These are phyloP conservation scores for Larix kaempferi DNA, from an alignment of 75 land plant genomes.

Conservation along the genomic window DNA sequence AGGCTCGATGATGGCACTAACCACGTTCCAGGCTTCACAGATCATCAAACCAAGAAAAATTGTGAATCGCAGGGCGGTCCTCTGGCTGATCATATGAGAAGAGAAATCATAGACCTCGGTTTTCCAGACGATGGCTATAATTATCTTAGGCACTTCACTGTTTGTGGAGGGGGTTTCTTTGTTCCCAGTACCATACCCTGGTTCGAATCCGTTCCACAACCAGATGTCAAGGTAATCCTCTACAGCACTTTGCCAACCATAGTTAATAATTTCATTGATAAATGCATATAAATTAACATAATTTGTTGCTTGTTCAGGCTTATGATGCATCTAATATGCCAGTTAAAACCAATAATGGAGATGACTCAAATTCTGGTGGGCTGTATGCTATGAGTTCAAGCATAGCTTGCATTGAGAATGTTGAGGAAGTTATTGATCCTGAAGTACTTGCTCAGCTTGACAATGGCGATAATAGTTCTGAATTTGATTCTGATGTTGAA, in stretches of 20 bases:
- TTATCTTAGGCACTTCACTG: constrained; percentile 68
- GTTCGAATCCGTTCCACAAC: constrained; percentile 36
- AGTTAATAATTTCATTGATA: too few species aligned
- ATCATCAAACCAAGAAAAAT: constrained; percentile 12
- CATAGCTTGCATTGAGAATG: constrained; percentile 21
- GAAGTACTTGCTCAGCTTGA: too few species aligned
- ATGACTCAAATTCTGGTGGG: constrained; percentile 10
- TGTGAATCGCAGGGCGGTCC: constrained; percentile 5
- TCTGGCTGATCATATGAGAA: constrained; percentile 69
- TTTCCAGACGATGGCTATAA: constrained; percentile 96
- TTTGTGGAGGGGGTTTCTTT: constrained; percentile 75
- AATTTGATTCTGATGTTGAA: too few species aligned
- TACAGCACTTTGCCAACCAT: too few species aligned
- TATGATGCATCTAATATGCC: constrained; percentile 78
- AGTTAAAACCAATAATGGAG: constrained; percentile 22
- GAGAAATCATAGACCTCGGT: constrained; percentile 86
- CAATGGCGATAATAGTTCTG: too few species aligned
- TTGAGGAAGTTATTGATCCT: too few species aligned
- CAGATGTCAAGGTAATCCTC: constrained; percentile 71
- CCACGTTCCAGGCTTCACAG: constrained; percentile 27
- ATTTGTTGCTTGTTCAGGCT: constrained; percentile 37
- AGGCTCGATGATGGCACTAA: constrained; percentile 64
- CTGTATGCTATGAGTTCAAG: constrained; percentile 44
- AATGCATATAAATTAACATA: too few species aligned
- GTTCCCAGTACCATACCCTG: constrained; percentile 47